phyloP scores from a whole-genome alignment of 495 filamentous ascomycete species.

The Penicillium coffeae region DNA sequence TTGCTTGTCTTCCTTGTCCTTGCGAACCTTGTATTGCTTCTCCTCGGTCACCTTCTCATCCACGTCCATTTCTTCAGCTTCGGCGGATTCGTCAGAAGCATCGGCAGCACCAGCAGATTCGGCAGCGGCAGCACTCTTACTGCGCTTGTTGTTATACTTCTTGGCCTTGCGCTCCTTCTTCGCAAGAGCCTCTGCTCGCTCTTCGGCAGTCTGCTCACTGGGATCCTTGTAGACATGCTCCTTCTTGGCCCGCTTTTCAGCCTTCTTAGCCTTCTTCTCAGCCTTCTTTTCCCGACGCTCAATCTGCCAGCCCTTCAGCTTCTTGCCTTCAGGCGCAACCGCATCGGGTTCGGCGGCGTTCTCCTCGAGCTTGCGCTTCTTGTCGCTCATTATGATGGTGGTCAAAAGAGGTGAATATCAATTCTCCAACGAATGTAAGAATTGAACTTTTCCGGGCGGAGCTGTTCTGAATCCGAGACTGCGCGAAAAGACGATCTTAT shows the following conservation, averaged over 20 bases:
- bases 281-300: conserved; percentile 17
- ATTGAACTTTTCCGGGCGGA: too few species aligned
- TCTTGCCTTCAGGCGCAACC: conserved; percentile 35
- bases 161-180: conserved; percentile 8
- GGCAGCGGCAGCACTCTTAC: background rate
- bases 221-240: conserved; percentile 7
- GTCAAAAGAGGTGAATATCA: background rate
- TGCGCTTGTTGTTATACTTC: conserved; percentile 19
- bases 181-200: conserved; percentile 5
- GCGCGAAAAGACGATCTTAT: conserved; percentile 1
- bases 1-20: conserved; percentile 15
- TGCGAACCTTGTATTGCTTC: conserved; percentile 19
- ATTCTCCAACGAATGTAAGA: background rate
- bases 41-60: conserved; percentile 15
- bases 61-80: conserved; percentile 3
- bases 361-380: conserved; percentile 44
- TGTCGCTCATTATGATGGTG: conserved; percentile 35
- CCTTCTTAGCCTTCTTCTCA: conserved; percentile 15
- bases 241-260: conserved; percentile 6
- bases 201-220: background rate
- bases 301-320: conserved; percentile 36
- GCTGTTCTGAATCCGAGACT: background rate
- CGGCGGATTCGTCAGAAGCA: background rate
- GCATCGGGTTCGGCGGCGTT: conserved; percentile 21
- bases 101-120: background rate